A percentile compares a stretch with the other conserved stretches of the same genome.
phyloP scores from a whole-genome alignment of 192 early-diverging fungal species.

The Backusella sp. region DNA sequence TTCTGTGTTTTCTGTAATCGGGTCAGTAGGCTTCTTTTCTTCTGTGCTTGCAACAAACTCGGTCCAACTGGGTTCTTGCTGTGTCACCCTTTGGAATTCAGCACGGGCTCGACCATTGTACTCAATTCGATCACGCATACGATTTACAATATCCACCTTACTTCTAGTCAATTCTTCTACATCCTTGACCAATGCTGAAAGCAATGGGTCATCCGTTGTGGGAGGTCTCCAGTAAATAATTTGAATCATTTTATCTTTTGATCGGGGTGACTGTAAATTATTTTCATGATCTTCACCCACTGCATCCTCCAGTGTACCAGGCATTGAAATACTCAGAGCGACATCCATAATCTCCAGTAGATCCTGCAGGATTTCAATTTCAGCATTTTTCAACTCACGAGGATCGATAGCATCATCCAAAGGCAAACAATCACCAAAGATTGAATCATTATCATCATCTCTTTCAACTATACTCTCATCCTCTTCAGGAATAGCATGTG shows the following conservation, averaged over 20 bases:
- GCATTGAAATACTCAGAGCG: conserved; percentile 51
- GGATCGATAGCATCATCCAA: conserved; percentile 13
- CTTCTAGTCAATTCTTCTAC: conserved; percentile 29
- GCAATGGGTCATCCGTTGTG: conserved; percentile 23
- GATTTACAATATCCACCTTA: conserved; percentile 36
- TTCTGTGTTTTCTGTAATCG: background rate
- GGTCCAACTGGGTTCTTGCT: conserved; percentile 35
- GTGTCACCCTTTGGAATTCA: conserved; percentile 29
- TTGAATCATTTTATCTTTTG: conserved; percentile 53
- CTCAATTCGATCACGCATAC: conserved; percentile 39
- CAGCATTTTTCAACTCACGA: conserved; percentile 12
- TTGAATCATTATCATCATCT: conserved; percentile 22
- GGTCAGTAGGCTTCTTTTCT: background rate
- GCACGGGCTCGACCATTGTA: conserved; percentile 33
- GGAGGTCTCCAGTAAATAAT: conserved; percentile 54
- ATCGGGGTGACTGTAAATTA: conserved; percentile 42
- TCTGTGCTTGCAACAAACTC: conserved; percentile 28
- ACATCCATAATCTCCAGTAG: conserved; percentile 44
- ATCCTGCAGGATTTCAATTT: conserved; percentile 33
- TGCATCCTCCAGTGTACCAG: conserved; percentile 26
- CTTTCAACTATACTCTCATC: background rate
- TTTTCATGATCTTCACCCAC: conserved; percentile 8
- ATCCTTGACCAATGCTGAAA: conserved; percentile 22
- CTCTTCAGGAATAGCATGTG: background rate
- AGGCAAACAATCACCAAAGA: conserved; percentile 23